Evolutionary conservation across 1,284 basidiomycete species (phyloP), one percentile per base, ranked within the genome.

Genomic region (Ganoderma boninense): DNA sequence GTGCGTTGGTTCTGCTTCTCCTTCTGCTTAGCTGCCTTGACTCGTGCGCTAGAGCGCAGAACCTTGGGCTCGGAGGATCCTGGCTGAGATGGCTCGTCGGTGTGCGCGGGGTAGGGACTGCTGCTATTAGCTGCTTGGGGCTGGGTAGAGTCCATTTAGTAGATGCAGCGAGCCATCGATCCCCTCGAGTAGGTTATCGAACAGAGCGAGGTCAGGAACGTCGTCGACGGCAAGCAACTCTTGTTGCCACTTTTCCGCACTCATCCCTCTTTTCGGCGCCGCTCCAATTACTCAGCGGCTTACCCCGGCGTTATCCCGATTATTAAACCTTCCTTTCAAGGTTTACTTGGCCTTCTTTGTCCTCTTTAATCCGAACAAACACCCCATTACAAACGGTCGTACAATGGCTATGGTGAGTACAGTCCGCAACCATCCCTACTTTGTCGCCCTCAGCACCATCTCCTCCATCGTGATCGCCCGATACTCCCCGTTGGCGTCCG

Each of bases 121-220:
- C 88, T 86, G 86, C 83, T 79, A 78, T 83, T 88, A 81, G 87
- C 89, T 88, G 89, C 88, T 86, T 85, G 86, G 80, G 86, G 84
- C 85, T 92, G 84, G 80, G 83, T 85, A 89, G 91, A 88, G 90
- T 93, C 92, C 92, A 93, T 93, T 92, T 93, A 93, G 90, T 88
- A 84, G 85, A 87, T 90, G 86, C 90, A 83, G 87, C 87, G 88
- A 89, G 92, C 92, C 92, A 93, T 93, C 88, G 91, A 92, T 90
- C 86, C 84, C 80, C 74, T 73, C 60, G 65, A 68, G 68, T 76
- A 77, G 76, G 76, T 73, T 76, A 75, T 77, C 76, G 74, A 76
- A 72, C 71, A 74, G 71, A 70, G 70, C 62, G 68, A 69, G 68
- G 63, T 56, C 71, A 69, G 68, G 69, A 71, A 66, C 64, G 71